A percentile compares a stretch with the other conserved stretches of the same genome.
Conservation (phyloP, 495 filamentous ascomycete species). For the Chaetomidium leptoderma region DNA sequence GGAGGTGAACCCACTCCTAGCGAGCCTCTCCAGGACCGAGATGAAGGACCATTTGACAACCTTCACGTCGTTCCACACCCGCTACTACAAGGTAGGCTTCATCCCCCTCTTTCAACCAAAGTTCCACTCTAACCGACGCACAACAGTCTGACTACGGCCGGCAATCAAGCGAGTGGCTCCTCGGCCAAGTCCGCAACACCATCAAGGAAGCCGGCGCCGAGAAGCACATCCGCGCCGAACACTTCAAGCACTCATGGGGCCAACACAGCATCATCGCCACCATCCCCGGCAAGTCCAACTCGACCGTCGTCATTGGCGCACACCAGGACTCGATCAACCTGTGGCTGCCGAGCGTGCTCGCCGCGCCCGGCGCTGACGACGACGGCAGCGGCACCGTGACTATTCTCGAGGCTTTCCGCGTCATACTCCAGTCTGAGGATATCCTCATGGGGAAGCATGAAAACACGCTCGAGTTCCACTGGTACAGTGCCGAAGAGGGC, state of each 20-base stretch:
- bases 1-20: conserved; percentile 61
- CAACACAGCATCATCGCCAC: conserved; percentile 91
- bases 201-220: conserved; percentile 66
- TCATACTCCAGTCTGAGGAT: conserved; percentile 50
- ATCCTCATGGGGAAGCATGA: conserved; percentile 52
- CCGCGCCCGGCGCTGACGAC: conserved; percentile 59
- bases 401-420: conserved; percentile 58
- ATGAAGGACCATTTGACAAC: conserved; percentile 66
- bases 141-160: conserved; percentile 76
- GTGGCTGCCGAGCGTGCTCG: conserved; percentile 77
- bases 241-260: conserved; percentile 81
- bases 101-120: background rate
- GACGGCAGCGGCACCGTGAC: conserved; percentile 58
- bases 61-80: conserved; percentile 33
- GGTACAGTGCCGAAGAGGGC: conserved; percentile 95
- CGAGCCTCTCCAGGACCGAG: conserved; percentile 65
- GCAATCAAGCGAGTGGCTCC: conserved; percentile 88
- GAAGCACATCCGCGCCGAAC: conserved; percentile 60
- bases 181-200: conserved; percentile 65
- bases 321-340: conserved; percentile 81
- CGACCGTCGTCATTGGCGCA: conserved; percentile 67
- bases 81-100: conserved; percentile 31
- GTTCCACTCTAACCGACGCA: conserved; percentile 53
- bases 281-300: conserved; percentile 79
- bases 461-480: conserved; percentile 98